A percentile compares a stretch with the other conserved stretches of the same genome.
These are phyloP conservation scores for Athelia sp. DNA, from an alignment of 1,284 basidiomycete species.

Conservation along the genomic window DNA sequence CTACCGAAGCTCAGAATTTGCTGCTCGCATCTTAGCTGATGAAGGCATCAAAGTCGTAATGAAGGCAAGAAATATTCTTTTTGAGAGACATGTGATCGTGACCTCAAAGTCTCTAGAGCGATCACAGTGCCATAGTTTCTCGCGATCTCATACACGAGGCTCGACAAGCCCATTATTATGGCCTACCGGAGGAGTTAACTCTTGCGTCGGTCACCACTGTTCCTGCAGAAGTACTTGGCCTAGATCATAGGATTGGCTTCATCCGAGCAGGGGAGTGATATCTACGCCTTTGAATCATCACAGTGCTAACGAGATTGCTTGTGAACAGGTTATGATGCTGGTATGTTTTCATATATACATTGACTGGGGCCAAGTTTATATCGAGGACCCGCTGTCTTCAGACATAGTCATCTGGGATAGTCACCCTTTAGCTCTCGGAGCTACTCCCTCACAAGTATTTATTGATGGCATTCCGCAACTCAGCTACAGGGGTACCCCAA, in stretches of 20 bases:
- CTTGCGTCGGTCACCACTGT: conserved; percentile 74
- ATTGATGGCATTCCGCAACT: conserved; percentile 69
- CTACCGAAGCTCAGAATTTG: conserved; percentile 83
- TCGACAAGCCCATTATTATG: conserved; percentile 82
- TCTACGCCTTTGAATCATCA: too few species aligned
- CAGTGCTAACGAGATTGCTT: conserved; percentile 3
- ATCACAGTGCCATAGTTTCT: conserved; percentile 73
- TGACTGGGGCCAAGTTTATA: conserved; percentile 24
- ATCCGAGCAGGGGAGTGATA: conserved; percentile 57
- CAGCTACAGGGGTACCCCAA: conserved; percentile 30
- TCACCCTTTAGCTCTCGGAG: conserved; percentile 73
- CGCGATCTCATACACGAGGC: conserved; percentile 82
- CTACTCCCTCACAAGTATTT: conserved; percentile 68
- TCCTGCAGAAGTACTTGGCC: conserved; percentile 72
- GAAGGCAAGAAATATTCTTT: conserved; percentile 44
- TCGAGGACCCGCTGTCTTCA: conserved; percentile 17
- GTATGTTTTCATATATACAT: conserved; percentile 18
- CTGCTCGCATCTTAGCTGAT: conserved; percentile 74
- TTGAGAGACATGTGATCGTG: neutral
- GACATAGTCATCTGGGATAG: conserved; percentile 70
- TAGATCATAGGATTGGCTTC: conserved; percentile 80
- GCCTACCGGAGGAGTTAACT: conserved; percentile 53
- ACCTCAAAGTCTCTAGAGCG: conserved; percentile 41
- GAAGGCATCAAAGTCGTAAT: conserved; percentile 72
- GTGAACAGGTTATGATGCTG: conserved; percentile 45